Evolutionary conservation across 768 basidiomycete genomes (phyloP).

Genomic region (Leucosporidium scottii): DNA sequence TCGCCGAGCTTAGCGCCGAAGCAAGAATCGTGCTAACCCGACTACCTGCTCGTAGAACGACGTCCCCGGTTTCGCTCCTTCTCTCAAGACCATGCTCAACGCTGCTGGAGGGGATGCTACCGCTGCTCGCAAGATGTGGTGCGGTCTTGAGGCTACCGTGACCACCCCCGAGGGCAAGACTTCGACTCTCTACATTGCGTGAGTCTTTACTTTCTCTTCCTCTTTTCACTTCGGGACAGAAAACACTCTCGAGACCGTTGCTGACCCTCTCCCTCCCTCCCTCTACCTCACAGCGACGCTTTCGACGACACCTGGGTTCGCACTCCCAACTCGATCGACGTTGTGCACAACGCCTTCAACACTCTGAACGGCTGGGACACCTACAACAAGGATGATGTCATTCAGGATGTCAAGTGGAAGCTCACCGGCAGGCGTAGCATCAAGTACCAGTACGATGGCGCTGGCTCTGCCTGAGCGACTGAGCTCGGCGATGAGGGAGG

Average conservation of each 20-base stretch:
- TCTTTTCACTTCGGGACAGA: too few species aligned
- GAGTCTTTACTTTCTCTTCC: not conserved
- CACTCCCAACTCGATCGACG: conserved; percentile 20
- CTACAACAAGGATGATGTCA: conserved; percentile 18
- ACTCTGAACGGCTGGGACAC: not conserved
- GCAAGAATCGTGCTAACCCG: not conserved
- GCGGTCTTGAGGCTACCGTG: conserved; percentile 32
- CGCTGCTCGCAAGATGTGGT: conserved; percentile 28
- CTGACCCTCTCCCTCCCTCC: conserved; percentile 3
- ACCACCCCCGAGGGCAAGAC: conserved; percentile 25
- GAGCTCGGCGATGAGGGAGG: not conserved
- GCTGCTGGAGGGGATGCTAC: conserved; percentile 24
- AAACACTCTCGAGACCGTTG: too few species aligned
- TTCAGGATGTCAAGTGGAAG: conserved; percentile 14
- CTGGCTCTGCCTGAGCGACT: not conserved
- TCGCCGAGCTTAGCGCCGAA: not conserved
- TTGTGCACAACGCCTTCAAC: conserved; percentile 13
- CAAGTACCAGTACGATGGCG: conserved; percentile 10
- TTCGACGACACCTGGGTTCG: conserved; percentile 33
- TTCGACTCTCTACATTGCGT: conserved; percentile 17
- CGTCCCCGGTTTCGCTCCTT: conserved; percentile 31
- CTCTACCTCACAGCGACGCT: conserved; percentile 31
- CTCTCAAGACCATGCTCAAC: conserved; percentile 29
- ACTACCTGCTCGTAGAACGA: conserved; percentile 12
- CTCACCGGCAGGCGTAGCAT: conserved; percentile 31